These are phyloP conservation scores for Globisporangium nagaii DNA, from an alignment of 352 stramenopile genomes.

Conservation along the genomic window DNA sequence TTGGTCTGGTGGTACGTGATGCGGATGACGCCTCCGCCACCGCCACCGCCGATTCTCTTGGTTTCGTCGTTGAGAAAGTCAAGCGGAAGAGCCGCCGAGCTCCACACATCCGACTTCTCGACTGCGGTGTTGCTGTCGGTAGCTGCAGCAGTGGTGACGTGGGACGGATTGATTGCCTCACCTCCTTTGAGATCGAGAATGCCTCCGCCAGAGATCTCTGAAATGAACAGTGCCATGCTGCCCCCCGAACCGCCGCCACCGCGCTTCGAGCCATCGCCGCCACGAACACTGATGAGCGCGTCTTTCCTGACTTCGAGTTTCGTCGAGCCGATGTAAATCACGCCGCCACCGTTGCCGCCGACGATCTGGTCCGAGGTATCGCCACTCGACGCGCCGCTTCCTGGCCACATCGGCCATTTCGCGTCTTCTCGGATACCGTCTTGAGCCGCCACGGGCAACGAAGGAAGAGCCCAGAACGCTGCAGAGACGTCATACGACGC, in stretches of 20 bases:
- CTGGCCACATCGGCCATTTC: conserved; percentile 60
- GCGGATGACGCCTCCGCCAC: conserved; percentile 54
- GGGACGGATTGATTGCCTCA: conserved; percentile 16
- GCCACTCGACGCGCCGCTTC: conserved; percentile 50
- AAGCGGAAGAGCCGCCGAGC: conserved; percentile 4
- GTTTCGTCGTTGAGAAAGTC: conserved; percentile 4
- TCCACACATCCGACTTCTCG: conserved; percentile 32
- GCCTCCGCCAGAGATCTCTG: conserved; percentile 53
- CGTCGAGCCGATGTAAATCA: conserved; percentile 62
- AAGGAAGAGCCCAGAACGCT: not conserved
- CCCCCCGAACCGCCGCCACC: conserved; percentile 72
- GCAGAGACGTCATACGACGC: conserved; percentile 29
- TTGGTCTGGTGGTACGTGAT: conserved; percentile 36
- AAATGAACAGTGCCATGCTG: conserved; percentile 52
- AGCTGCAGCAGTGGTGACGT: not conserved
- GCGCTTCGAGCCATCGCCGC: conserved; percentile 45
- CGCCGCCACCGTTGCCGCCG: conserved; percentile 60
- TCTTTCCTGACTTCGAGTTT: conserved; percentile 38
- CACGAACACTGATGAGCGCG: conserved; percentile 42
- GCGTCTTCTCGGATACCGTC: not conserved
- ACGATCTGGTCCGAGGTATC: conserved; percentile 44
- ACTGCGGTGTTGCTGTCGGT: not conserved
- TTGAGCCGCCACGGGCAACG: not conserved
- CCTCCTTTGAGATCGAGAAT: conserved; percentile 54
- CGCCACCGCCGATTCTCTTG: conserved; percentile 47